Evolutionary conservation across 306 rosid genomes (phyloP), one percentile per base, ranked within the genome.

Genomic region (Corylus heterophylla): DNA sequence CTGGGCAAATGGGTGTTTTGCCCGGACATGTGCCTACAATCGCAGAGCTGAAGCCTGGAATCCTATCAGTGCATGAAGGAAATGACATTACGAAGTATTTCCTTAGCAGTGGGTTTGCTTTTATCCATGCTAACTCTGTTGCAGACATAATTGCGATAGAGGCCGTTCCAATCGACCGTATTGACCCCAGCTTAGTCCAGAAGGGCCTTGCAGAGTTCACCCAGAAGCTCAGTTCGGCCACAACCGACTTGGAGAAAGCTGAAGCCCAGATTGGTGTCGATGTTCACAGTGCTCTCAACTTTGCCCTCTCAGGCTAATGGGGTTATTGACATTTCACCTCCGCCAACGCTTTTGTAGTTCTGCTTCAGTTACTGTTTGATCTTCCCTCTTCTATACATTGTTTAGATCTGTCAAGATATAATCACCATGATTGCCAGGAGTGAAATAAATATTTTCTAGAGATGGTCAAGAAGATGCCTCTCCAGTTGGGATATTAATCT

Each of bases 221-320:
- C 75, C 99, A 96, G 89, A 93, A 96, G 91, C 88, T 96, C 68
- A 90, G 49, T 89, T 85, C 99, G 1, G 99, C 99, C 68, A 45
- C 97, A 2, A 96, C 96, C 10, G 98, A 96, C 75, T 84, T 90
- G 90, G 99, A 96, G 93, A 96, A 91, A 81, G 99, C 99, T 12
- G 99, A 93, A 80, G 98, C 99, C 76, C 99, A 96, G 86, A 96
- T 96, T 54, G 99, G 98, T 62, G 91, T 96, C 31, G 99, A 96
- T n/a, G 88, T 96, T 69, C 97, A 93, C 71, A 91, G 97, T 16
- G 96, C 98, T 20, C 92, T 96, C 74, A 93, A 91, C 76, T 31
- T 87, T 2, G 97, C 98, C 51, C 91, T 96, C 64, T 1, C 93
- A 9, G 97, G 94, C 91, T 91, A 86, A 42, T 68, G 51, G 50